These are phyloP conservation scores for Huntiella bhutanensis DNA, from an alignment of 2,329 filamentous ascomycete species.

Conservation along the genomic window DNA sequence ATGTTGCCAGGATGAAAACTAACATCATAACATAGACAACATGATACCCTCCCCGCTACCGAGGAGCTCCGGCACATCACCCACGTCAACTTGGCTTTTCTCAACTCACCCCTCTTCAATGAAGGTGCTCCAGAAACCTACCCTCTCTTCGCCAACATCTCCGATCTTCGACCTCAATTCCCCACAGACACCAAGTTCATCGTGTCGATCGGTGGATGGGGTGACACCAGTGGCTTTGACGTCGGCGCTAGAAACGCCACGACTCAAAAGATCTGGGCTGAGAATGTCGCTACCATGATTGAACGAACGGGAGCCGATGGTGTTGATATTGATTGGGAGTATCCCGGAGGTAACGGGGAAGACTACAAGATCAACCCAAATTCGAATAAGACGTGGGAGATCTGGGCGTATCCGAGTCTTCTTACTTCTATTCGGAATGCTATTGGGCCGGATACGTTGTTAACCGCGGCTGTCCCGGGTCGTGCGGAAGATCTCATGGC, in stretches of 20 bases:
- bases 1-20: background rate
- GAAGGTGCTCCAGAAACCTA: slow-evolving; percentile 20
- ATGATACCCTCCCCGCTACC: slow-evolving; percentile 23
- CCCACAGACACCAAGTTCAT: slow-evolving; percentile 38
- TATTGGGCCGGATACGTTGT: slow-evolving; percentile 35
- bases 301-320: slow-evolving; percentile 45
- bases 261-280: slow-evolving; percentile 39
- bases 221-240: slow-evolving; percentile 45
- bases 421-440: slow-evolving; percentile 37
- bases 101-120: slow-evolving; percentile 34
- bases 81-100: slow-evolving; percentile 39
- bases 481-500: slow-evolving; percentile 47
- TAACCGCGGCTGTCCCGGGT: slow-evolving; percentile 52
- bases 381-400: slow-evolving; percentile 37
- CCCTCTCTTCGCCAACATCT: slow-evolving; percentile 34
- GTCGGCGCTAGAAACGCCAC: slow-evolving; percentile 31
- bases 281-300: slow-evolving; percentile 45
- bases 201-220: slow-evolving; percentile 60
- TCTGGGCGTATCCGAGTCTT: slow-evolving; percentile 42
- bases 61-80: slow-evolving; percentile 27
- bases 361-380: slow-evolving; percentile 51
- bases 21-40: slow-evolving; percentile 23
- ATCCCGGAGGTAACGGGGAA: slow-evolving; percentile 44
- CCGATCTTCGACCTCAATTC: slow-evolving; percentile 21
- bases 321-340: slow-evolving; percentile 46